These are phyloP conservation scores for Annulohypoxylon bovei DNA, from an alignment of 495 filamentous ascomycete genomes.

Conservation along the genomic window DNA sequence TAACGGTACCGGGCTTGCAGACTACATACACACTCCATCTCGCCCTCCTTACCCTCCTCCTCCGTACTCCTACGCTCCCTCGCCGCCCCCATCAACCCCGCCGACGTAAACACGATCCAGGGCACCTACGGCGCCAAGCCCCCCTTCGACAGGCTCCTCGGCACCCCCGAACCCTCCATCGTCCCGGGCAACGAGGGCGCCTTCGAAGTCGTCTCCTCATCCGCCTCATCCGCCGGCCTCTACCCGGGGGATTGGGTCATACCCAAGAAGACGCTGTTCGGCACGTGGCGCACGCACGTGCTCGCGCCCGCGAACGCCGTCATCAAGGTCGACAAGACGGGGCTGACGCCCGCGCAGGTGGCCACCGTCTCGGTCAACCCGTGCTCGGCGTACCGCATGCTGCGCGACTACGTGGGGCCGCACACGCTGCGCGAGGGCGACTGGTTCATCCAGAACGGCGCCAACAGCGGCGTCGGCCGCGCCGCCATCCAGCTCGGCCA, in stretches of 20 bases:
- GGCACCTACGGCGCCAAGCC: constrained; percentile 94
- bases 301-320: constrained; percentile 68
- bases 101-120: constrained; percentile 93
- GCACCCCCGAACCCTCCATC: constrained; percentile 72
- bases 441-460: constrained; percentile 97
- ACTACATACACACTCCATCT: constrained; percentile 84
- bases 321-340: constrained; percentile 72
- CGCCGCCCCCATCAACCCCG: constrained; percentile 92
- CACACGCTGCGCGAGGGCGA: constrained; percentile 63
- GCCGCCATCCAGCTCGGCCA: constrained; percentile 85
- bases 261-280: constrained; percentile 79
- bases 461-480: constrained; percentile 90
- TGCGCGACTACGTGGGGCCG: constrained; percentile 78
- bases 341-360: constrained; percentile 76
- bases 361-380: constrained; percentile 92
- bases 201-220: constrained; percentile 80
- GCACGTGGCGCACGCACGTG: constrained; percentile 93
- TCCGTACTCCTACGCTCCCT: constrained; percentile 74
- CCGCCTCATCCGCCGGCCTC: constrained; percentile 56
- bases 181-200: constrained; percentile 86
- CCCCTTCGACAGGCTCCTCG: constrained; percentile 73
- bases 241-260: constrained; percentile 89
- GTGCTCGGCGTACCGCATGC: constrained; percentile 90
- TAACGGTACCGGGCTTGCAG: constrained; percentile 45
- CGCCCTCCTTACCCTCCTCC: constrained; percentile 77